These are phyloP conservation scores for Rehmannia glutinosa DNA, from an alignment of 257 asterid species.

Conservation along the genomic window DNA sequence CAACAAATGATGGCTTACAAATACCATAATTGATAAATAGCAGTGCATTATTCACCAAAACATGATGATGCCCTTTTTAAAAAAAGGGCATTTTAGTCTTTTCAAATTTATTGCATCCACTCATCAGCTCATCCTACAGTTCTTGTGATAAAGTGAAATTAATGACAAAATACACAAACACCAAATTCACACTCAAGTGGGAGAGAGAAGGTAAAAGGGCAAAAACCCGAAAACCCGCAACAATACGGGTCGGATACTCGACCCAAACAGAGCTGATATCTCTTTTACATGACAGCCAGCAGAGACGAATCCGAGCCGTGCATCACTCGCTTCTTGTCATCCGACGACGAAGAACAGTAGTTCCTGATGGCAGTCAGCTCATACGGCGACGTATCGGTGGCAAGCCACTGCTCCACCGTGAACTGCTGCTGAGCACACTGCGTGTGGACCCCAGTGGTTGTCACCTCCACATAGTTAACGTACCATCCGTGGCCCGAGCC, in stretches of 20 bases:
- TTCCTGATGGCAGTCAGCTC: conserved; percentile 49
- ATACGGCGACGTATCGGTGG: conserved; percentile 68
- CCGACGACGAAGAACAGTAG: conserved; percentile 25
- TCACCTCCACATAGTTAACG: conserved; percentile 64
- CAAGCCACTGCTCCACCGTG: conserved; percentile 77
- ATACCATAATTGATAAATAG: not conserved
- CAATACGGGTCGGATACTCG: not conserved
- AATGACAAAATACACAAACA: not conserved
- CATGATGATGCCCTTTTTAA: not conserved
- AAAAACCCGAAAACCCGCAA: not conserved
- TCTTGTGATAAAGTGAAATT: not conserved
- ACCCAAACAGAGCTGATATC: not conserved
- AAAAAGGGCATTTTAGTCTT: conserved; percentile 15
- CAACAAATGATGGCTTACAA: too few species aligned
- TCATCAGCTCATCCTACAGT: not conserved
- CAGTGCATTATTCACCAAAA: conserved; percentile 7
- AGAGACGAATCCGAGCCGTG: conserved; percentile 15
- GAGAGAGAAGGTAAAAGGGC: not conserved
- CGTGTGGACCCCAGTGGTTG: conserved; percentile 54
- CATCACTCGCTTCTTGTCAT: not conserved
- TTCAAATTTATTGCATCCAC: conserved; percentile 7
- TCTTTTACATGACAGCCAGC: conserved; percentile 18
- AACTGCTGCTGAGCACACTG: conserved; percentile 39
- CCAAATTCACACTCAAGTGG: conserved; percentile 6
- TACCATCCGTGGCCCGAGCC: conserved; percentile 79